These are phyloP conservation scores for Scenedesmus sp. DNA, from an alignment of 163 green algal genomes.

Conservation along the genomic window DNA sequence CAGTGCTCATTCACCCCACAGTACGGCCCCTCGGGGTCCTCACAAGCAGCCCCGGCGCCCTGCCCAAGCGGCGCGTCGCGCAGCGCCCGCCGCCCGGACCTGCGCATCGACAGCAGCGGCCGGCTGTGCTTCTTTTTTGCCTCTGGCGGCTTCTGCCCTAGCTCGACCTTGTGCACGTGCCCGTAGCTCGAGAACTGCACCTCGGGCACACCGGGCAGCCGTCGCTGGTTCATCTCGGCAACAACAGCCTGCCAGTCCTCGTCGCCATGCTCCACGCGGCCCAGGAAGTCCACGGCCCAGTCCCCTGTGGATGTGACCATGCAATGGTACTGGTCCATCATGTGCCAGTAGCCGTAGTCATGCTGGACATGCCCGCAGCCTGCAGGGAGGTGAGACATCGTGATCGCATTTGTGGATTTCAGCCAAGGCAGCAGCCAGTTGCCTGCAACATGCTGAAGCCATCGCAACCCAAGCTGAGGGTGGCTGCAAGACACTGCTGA, in stretches of 20 bases:
- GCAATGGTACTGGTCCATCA: slow-evolving; percentile 63
- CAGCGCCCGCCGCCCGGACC: not conserved
- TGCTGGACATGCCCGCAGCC: not conserved
- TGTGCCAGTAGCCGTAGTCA: slow-evolving; percentile 56
- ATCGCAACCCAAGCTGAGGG: too few species aligned
- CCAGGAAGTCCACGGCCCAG: slow-evolving; percentile 61
- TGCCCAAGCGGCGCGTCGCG: not conserved
- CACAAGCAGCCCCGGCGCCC: not conserved
- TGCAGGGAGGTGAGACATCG: not conserved
- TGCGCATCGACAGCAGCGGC: not conserved
- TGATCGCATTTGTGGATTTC: not conserved
- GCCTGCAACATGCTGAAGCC: too few species aligned
- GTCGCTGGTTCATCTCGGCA: slow-evolving; percentile 39
- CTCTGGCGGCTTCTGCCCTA: slow-evolving; percentile 1
- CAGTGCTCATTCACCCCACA: slow-evolving; percentile 42
- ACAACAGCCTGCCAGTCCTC: slow-evolving; percentile 51
- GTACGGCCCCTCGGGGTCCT: slow-evolving; percentile 8
- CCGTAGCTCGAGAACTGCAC: slow-evolving; percentile 23
- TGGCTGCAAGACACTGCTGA: too few species aligned
- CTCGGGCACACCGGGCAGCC: slow-evolving; percentile 37
- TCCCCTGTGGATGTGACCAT: slow-evolving; percentile 53
- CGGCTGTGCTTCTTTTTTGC: slow-evolving; percentile 20
- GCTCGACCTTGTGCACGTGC: slow-evolving; percentile 30
- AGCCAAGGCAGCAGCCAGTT: not conserved
- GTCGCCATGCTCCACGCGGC: slow-evolving; percentile 42